Percentiles rank a stretch among this genome's conserved stretches.
Conservation (phyloP, 140 eudicot species). For the Erigeron philadelphicus region DNA sequence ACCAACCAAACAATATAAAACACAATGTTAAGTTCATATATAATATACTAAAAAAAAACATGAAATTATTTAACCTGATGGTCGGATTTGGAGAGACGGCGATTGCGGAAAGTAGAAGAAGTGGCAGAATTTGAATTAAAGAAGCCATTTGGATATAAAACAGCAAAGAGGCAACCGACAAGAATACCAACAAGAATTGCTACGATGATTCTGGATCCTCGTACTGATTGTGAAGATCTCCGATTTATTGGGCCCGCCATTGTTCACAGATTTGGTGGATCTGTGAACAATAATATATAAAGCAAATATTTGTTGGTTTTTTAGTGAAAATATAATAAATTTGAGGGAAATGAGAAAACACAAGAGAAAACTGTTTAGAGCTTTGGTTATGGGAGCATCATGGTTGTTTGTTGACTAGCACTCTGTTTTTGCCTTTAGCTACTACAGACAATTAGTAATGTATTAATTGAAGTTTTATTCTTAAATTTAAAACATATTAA, state of each 20-base stretch:
- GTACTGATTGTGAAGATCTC: conserved; percentile 34
- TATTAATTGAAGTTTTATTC: no score
- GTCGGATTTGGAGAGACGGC: conserved; percentile 34
- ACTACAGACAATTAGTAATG: no score
- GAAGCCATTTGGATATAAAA: conserved; percentile 51
- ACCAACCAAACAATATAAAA: no score
- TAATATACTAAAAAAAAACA: background rate
- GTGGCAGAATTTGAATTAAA: conserved; percentile 27
- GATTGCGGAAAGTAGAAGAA: conserved; percentile 16
- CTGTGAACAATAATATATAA: no score
- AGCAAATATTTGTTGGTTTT: no score
- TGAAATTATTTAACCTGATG: conserved; percentile 37
- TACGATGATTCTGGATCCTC: conserved; percentile 42
- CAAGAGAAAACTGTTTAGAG: background rate
- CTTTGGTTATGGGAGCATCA: conserved; percentile 16
- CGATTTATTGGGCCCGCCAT: conserved; percentile 49
- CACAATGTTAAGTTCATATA: no score
- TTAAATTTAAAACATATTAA: no score
- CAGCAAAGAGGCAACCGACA: conserved; percentile 43
- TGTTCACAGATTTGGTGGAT: conserved; percentile 10
- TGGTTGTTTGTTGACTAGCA: conserved; percentile 7
- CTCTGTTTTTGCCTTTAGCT: background rate
- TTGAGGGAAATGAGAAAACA: conserved; percentile 6
- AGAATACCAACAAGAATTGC: conserved; percentile 46
- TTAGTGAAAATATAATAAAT: background rate